phyloP scores from a whole-genome alignment of 129 eudicot genomes.

The Silybum marianum region DNA sequence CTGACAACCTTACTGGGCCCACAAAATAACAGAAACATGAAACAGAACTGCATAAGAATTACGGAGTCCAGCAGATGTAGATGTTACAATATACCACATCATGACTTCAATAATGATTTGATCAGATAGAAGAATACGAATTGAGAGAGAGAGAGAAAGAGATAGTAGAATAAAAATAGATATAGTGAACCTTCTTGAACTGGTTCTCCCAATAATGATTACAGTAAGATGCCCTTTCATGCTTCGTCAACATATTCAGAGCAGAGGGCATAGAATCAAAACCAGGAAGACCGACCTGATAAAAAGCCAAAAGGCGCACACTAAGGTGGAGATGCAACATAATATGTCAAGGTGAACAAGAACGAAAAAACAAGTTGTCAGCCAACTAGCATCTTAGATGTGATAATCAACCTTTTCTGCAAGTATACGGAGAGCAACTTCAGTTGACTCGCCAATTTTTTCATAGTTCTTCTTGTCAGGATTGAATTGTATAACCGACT shows the following conservation, averaged over 20 bases:
- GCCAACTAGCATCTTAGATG: neutral
- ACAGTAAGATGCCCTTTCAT: slow-evolving; percentile 94
- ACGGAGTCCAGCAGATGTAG: neutral
- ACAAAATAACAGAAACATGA: neutral
- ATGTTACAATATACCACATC: neutral
- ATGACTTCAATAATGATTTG: neutral
- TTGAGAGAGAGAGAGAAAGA: neutral
- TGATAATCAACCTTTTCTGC: slow-evolving; percentile 78
- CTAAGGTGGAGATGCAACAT: slow-evolving; percentile 7
- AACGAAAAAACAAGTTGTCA: neutral
- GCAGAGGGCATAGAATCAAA: slow-evolving; percentile 99
- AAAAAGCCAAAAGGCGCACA: slow-evolving; percentile 13
- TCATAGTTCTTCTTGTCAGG: slow-evolving; percentile 89
- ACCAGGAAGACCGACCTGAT: slow-evolving; percentile 98
- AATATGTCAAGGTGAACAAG: neutral
- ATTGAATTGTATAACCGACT: slow-evolving; percentile 87
- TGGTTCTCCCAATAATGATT: slow-evolving; percentile 97
- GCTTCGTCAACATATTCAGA: slow-evolving; percentile 89
- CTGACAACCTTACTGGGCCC: neutral
- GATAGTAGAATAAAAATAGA: neutral
- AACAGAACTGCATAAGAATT: neutral
- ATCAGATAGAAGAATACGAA: neutral
- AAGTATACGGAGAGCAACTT: slow-evolving; percentile 96
- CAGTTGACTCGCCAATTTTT: slow-evolving; percentile 98
- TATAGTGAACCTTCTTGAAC: slow-evolving; percentile 75